Conservation (phyloP, 352 stramenopile species). For the Pythium rhizo-oryzae region DNA sequence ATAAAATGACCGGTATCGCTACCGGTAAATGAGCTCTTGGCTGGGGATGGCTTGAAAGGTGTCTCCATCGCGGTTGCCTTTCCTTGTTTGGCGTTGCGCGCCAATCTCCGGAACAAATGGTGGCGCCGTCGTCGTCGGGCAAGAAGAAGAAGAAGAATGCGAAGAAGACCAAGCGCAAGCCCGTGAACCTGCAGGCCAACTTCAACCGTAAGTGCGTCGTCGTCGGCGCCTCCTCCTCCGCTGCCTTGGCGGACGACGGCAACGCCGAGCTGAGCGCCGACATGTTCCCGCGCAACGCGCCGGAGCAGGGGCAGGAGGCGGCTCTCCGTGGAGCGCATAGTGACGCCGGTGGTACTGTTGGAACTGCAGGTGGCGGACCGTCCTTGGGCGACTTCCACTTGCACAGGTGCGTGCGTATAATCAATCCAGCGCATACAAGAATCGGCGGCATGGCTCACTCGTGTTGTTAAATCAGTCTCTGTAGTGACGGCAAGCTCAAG, state of each 20-base stretch:
- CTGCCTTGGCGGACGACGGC: not conserved
- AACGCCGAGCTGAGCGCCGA: conserved; percentile 44
- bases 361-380: conserved; percentile 52
- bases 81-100: too few species aligned
- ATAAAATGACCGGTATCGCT: conserved; percentile 9
- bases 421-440: not conserved
- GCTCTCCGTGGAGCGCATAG: conserved; percentile 1
- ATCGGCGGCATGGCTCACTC: not conserved
- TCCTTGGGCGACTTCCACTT: conserved; percentile 81
- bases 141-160: conserved; percentile 81
- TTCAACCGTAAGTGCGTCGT: conserved; percentile 82
- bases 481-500: conserved; percentile 81
- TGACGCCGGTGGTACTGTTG: conserved; percentile 39
- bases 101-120: conserved; percentile 37
- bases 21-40: not conserved
- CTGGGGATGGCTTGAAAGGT: not conserved
- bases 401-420: conserved; percentile 75
- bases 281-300: conserved; percentile 80
- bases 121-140: conserved; percentile 55
- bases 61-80: conserved; percentile 20
- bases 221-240: conserved; percentile 1
- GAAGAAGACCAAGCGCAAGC: conserved; percentile 63
- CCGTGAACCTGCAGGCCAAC: conserved; percentile 83
- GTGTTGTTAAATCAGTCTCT: conserved; percentile 47
- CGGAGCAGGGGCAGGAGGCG: not conserved